These are phyloP conservation scores for Podospora pseudoanserina DNA, from an alignment of 495 filamentous ascomycete genomes.

Conservation along the genomic window DNA sequence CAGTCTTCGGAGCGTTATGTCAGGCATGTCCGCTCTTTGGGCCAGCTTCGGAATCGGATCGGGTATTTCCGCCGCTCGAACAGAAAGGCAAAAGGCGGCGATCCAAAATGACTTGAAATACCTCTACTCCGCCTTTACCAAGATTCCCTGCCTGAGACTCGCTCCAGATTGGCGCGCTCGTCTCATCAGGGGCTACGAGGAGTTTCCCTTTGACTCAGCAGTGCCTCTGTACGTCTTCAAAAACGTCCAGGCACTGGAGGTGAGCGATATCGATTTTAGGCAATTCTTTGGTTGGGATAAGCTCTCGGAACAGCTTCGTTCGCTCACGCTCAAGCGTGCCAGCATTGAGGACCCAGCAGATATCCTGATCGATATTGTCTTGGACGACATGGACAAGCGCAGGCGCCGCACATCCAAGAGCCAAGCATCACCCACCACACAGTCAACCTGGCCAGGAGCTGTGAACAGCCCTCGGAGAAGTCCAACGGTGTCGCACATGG, in stretches of 20 bases:
- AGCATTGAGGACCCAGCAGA: conserved; percentile 86
- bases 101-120: conserved; percentile 86
- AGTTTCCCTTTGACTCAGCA: conserved; percentile 98
- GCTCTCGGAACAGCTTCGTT: conserved; percentile 8
- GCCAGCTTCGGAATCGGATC: conserved; percentile 76
- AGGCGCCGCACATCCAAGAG: conserved; percentile 81
- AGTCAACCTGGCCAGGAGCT: conserved; percentile 52
- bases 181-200: conserved; percentile 88
- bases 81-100: conserved; percentile 81
- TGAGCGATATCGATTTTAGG: conserved; percentile 91
- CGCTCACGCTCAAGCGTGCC: conserved; percentile 79
- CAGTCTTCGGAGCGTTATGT: conserved; percentile 96
- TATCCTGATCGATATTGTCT: conserved; percentile 82
- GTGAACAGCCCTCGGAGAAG: conserved; percentile 53
- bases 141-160: conserved; percentile 86
- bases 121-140: conserved; percentile 96
- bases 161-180: conserved; percentile 86
- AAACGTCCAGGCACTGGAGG: conserved; percentile 87
- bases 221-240: conserved; percentile 94
- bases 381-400: conserved; percentile 93
- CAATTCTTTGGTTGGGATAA: conserved; percentile 81
- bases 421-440: conserved; percentile 69
- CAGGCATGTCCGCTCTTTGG: conserved; percentile 89
- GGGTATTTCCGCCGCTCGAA: conserved; percentile 69
- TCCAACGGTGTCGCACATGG: conserved; percentile 52